These are phyloP conservation scores for Sindora glabra DNA, from an alignment of 306 rosid species.

Conservation along the genomic window DNA sequence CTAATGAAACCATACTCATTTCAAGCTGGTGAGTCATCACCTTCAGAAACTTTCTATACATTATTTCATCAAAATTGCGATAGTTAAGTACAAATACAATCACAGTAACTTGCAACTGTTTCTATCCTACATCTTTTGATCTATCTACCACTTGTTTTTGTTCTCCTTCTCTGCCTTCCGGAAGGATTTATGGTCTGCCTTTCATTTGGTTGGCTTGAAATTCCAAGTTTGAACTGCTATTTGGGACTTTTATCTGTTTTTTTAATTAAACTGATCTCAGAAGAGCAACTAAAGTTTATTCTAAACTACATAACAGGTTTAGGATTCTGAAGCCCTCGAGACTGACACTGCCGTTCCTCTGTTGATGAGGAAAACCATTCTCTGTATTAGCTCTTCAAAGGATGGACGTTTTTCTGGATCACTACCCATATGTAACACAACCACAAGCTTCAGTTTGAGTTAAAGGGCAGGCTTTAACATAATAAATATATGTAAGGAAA, in stretches of 20 bases:
- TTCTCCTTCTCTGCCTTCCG: background rate
- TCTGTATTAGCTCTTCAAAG: slow-evolving; percentile 54
- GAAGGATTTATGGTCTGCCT: background rate
- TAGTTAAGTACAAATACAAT: too few species aligned
- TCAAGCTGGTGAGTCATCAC: background rate
- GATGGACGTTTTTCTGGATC: slow-evolving; percentile 65
- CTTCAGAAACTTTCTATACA: background rate
- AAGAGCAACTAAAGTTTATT: background rate
- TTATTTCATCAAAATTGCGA: too few species aligned
- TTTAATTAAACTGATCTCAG: background rate
- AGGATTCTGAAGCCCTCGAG: slow-evolving; percentile 28
- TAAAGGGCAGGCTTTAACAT: background rate
- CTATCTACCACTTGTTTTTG: background rate
- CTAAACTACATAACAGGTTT: slow-evolving; percentile 1
- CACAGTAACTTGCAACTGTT: background rate
- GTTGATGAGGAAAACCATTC: slow-evolving; percentile 30
- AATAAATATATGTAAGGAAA: background rate
- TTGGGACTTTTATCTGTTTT: background rate
- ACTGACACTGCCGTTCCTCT: slow-evolving; percentile 25
- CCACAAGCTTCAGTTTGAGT: slow-evolving; percentile 13
- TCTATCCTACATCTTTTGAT: background rate
- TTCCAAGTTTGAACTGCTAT: background rate
- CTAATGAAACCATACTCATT: too few species aligned
- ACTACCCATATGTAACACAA: slow-evolving; percentile 30
- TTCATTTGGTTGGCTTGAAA: background rate